Base-by-base conservation (phyloP, 1,139 yeast genomes). In the Lipomyces yarrowii region DNA sequence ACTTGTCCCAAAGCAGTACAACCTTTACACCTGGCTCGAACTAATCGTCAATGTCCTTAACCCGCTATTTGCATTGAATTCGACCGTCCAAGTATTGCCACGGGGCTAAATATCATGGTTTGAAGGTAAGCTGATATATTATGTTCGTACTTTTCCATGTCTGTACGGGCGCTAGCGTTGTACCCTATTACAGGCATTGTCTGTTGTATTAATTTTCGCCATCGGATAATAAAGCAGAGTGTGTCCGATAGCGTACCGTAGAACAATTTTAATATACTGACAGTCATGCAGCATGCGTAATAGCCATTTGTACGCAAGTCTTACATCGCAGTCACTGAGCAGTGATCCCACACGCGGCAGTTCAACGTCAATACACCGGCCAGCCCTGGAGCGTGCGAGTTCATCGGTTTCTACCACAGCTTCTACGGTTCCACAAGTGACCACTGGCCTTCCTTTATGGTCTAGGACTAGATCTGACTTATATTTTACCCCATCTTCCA, bases 331-430 rank as follows among this genome's bases (percentile, higher is more conserved):
- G 26, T 30, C 55, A 52, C 55, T 30, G 18, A 23, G 55, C 55
- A 23, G 55, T 30, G 32, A 52, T 52, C 55, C 15, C 33, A 52
- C 3, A 30, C 55, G 55, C 33, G 23, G 30, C 55, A 52, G 55
- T 42, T 8, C 23, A 1, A 7, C 48, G 2, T 8, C 52, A 55
- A 48, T 30, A 55, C 64, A 61, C 23, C 57, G 64, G 35, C 64
- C 64, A 2, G 53, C 32, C 26, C 57, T 61, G n/a, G 60, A 61
- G 57, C 64, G 64, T 58, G 64, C 64, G 11, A 33, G 60, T 52
- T 56, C 57, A 23, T 56, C 64, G 15, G 54, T 59, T 11, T 21
- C 60, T 32, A 35, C 60, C 23, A 57, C 54, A 13, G 37, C 60
- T 35, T 30, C 60, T 30, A 30, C 60, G 11, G 60, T 61, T 6